Evolutionary conservation across 2,329 filamentous ascomycete species (phyloP), one percentile per base, ranked within the genome.

Genomic region (Colletotrichum higginsianum): DNA sequence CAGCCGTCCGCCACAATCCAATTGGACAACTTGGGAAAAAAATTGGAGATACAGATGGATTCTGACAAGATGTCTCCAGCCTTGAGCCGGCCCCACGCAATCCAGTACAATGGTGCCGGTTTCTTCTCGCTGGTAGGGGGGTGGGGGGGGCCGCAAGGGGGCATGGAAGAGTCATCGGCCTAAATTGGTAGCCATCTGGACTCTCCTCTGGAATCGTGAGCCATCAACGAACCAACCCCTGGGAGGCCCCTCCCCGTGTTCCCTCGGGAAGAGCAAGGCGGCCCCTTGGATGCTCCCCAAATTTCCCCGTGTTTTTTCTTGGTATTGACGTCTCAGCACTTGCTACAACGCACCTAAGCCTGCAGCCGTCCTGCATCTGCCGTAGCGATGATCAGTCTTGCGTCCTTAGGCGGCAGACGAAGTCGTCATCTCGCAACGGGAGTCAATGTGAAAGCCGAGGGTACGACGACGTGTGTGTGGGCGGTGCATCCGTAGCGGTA

Each of bases 131-230:
- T 57, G 44, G 38, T 26, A 13, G 53, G 65, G 64, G 49, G 18
- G 23, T 35, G 12, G 42, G 42, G 9, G 40, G 26, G 40, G 42
- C 26, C 18, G 50, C 7, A 38, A n/a, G 30, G 53, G 55, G 55
- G 23, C 64, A 65, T 67, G 57, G 21, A 57, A 23, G 69, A 72
- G 69, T 72, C 69, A 72, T 72, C 69, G 44, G n/a, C 65, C 58
- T 50, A 53, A 62, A 55, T 69, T 72, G 65, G 69, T 46, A 56
- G 38, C 47, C 21, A 47, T 35, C 58, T 64, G 46, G 53, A 35
- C 30, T 46, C 62, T 49, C 30, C 47, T 35, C 58, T 64, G 46
- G 58, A 35, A 18, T 46, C 56, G 55, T 61, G 18, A 47, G 57
- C 35, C 30, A 40, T 38, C 35, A 38, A 38, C 35, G 9, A 38